A percentile compares a stretch with the other conserved stretches of the same genome.
Evolutionary conservation across 2,329 filamentous ascomycete species (phyloP).

Genomic region (Penicillium thymicola): DNA sequence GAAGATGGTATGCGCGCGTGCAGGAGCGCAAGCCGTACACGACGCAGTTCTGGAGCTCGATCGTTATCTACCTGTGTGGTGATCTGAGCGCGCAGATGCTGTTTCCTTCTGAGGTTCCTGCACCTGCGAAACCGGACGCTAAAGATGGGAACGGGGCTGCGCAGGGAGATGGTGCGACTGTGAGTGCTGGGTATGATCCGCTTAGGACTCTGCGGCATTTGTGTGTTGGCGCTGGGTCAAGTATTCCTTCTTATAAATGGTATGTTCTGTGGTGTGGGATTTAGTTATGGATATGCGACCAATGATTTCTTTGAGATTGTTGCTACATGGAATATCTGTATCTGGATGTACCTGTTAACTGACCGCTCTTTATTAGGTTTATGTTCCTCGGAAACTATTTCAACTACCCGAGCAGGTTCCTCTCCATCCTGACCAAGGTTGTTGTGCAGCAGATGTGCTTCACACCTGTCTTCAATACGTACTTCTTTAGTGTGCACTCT

Average conservation of each 20-base stretch:
- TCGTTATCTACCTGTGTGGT: conserved; percentile 75
- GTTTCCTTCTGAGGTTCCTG: conserved; percentile 36
- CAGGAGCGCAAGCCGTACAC: conserved; percentile 70
- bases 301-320: neutral
- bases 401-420: conserved; percentile 71
- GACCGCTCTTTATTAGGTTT: conserved; percentile 54
- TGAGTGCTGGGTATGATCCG: conserved; percentile 56
- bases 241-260: conserved; percentile 81
- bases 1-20: conserved; percentile 60
- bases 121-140: conserved; percentile 24
- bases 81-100: conserved; percentile 76
- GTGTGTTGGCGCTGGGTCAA: conserved; percentile 67
- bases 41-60: conserved; percentile 73
- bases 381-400: conserved; percentile 76
- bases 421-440: conserved; percentile 75
- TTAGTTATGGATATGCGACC: neutral
- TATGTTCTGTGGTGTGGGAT: conserved; percentile 41
- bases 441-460: conserved; percentile 75
- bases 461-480: conserved; percentile 77
- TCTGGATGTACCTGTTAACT: neutral
- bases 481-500: conserved; percentile 79
- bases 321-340: neutral
- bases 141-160: conserved; percentile 39
- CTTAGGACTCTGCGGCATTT: conserved; percentile 68
- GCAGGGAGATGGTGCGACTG: conserved; percentile 21